phyloP scores from a whole-genome alignment of 1,284 basidiomycete species.

The Trametes versicolor region DNA sequence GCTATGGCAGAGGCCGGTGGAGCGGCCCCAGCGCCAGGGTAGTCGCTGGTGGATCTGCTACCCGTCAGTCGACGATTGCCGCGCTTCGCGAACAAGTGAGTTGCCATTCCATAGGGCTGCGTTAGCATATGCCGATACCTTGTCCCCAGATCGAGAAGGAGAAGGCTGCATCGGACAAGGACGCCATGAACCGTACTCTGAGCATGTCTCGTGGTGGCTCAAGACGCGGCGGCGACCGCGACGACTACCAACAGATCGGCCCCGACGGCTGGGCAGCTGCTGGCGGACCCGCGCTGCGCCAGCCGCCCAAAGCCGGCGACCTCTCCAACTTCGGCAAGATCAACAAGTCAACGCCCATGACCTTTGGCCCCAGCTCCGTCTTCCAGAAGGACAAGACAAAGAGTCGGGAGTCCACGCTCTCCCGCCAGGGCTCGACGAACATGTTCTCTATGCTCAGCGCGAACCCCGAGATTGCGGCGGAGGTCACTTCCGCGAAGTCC shows the following conservation, averaged over 20 bases:
- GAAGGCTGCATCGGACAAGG: constrained; percentile 73
- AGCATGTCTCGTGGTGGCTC: constrained; percentile 86
- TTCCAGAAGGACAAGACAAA: constrained; percentile 74
- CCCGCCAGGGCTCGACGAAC: constrained; percentile 82
- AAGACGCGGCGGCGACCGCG: constrained; percentile 85
- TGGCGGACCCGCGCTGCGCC: constrained; percentile 57
- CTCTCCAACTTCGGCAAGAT: constrained; percentile 91
- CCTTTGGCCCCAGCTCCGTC: constrained; percentile 84
- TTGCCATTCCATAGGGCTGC: constrained; percentile 26
- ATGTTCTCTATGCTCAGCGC: constrained; percentile 50
- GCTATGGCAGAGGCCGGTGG: no score
- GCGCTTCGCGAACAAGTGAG: constrained; percentile 90
- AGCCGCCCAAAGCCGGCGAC: constrained; percentile 76
- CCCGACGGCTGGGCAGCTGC: constrained; percentile 93
- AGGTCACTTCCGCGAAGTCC: constrained; percentile 61
- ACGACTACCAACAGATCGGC: constrained; percentile 58
- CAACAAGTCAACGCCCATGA: constrained; percentile 68
- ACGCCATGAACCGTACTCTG: constrained; percentile 57
- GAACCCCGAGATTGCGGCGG: constrained; percentile 48
- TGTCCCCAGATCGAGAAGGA: constrained; percentile 73
- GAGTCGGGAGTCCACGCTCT: constrained; percentile 70
- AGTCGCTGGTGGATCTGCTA: no score
- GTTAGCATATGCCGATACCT: neutral
- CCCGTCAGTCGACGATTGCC: constrained; percentile 83
- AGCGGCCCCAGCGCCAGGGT: no score